These are phyloP conservation scores for Lasiodiplodia theobromae DNA, from an alignment of 2,329 filamentous ascomycete species.

Conservation along the genomic window DNA sequence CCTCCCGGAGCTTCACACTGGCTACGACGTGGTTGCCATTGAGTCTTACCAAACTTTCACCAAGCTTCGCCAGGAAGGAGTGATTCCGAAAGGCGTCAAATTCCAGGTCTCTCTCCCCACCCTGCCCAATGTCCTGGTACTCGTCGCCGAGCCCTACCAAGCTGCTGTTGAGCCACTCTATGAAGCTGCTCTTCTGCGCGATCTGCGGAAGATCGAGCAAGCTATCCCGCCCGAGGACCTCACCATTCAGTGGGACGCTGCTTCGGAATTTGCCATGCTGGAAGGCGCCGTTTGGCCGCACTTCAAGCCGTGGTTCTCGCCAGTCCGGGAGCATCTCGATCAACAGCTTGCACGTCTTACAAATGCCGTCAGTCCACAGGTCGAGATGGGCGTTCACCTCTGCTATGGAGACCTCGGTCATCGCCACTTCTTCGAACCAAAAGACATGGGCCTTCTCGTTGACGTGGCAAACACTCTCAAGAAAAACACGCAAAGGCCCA, in stretches of 20 bases:
- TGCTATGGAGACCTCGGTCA: conserved; percentile 58
- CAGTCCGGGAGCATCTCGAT: conserved; percentile 44
- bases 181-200: conserved; percentile 40
- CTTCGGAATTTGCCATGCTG: conserved; percentile 44
- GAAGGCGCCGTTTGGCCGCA: conserved; percentile 34
- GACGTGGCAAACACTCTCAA: conserved; percentile 47
- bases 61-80: conserved; percentile 39
- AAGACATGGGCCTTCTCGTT: conserved; percentile 45
- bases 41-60: conserved; percentile 44
- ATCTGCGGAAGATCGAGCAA: conserved; percentile 41
- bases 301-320: conserved; percentile 44
- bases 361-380: conserved; percentile 42
- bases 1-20: conserved; percentile 36
- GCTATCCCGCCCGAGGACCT: conserved; percentile 45
- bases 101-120: conserved; percentile 48
- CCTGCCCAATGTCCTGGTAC: conserved; percentile 31
- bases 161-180: conserved; percentile 43
- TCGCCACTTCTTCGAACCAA: conserved; percentile 54
- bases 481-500: conserved; percentile 37
- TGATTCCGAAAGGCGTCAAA: conserved; percentile 38
- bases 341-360: conserved; percentile 44
- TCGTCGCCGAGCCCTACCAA: conserved; percentile 39
- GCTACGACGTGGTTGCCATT: conserved; percentile 44
- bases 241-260: conserved; percentile 46
- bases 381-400: conserved; percentile 55